Percentiles rank a stretch among this genome's conserved stretches.
These are phyloP conservation scores for Aureobasidium sp. DNA, from an alignment of 2,329 filamentous ascomycete species.

Conservation along the genomic window DNA sequence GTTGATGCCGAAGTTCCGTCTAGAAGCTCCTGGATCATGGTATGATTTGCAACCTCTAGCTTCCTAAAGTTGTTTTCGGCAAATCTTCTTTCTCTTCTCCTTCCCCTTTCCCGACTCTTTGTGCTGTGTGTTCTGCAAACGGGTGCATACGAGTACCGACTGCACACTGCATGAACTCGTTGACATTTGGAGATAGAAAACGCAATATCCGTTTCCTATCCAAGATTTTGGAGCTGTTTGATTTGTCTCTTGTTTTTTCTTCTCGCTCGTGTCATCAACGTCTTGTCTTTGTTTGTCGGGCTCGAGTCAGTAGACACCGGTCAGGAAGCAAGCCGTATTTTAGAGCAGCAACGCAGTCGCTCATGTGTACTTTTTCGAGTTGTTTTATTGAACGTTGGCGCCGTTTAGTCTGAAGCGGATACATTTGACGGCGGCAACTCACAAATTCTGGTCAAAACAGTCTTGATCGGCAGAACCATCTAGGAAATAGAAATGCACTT, in stretches of 20 bases:
- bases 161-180: neutral
- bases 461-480: slow-evolving; percentile 14
- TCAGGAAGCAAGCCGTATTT: neutral
- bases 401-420: slow-evolving; percentile 5
- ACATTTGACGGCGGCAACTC: slow-evolving; percentile 8
- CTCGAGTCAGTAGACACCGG: neutral
- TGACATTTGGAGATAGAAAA: neutral
- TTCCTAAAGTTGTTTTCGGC: slow-evolving; percentile 5
- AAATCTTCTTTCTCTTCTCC: neutral
- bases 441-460: slow-evolving; percentile 6
- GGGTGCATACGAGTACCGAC: neutral
- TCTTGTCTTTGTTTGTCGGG: neutral
- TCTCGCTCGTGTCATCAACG: slow-evolving; percentile 4
- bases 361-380: slow-evolving; percentile 7
- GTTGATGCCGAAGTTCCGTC: neutral
- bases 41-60: neutral
- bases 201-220: neutral
- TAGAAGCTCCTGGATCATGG: neutral
- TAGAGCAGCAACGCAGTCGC: neutral
- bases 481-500: slow-evolving; percentile 15
- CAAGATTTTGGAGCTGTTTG: neutral
- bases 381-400: slow-evolving; percentile 10
- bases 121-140: slow-evolving; percentile 9
- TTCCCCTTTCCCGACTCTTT: neutral
- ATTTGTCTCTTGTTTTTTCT: neutral